Evolutionary conservation across 164 flowering plant genomes (phyloP).

Genomic region (Magnolia changhungtana): DNA sequence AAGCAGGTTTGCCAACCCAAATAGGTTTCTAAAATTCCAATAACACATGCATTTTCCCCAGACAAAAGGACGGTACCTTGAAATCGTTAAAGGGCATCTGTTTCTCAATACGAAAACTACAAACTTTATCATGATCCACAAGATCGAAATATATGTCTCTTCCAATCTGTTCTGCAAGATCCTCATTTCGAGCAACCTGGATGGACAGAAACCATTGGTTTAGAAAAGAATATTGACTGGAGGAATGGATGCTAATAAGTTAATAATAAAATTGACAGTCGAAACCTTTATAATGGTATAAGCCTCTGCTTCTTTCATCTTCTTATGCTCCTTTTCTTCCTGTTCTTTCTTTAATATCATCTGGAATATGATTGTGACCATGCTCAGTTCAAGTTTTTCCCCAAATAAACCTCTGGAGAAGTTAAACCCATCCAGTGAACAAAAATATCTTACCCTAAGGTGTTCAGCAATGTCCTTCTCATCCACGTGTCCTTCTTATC

Average conservation of each 20-base stretch:
- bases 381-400: conserved; percentile 6
- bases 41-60: neutral
- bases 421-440: neutral
- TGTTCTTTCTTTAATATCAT: conserved; percentile 84
- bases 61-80: conserved; percentile 41
- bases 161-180: conserved; percentile 73
- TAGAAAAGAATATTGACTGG: neutral
- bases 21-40: neutral
- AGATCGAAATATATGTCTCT: conserved; percentile 78
- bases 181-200: conserved; percentile 79
- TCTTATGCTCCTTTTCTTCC: conserved; percentile 86
- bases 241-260: neutral
- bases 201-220: conserved; percentile 4
- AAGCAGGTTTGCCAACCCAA: neutral
- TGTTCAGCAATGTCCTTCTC: conserved; percentile 85
- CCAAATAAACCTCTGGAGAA: neutral
- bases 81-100: conserved; percentile 56
- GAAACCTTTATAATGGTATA: conserved; percentile 81
- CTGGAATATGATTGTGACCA: conserved; percentile 29
- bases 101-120: conserved; percentile 71
- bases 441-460: conserved; percentile 51
- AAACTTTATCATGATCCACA: conserved; percentile 86
- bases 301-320: conserved; percentile 81
- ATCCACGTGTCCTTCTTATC: no score
- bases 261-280: neutral